Evolutionary conservation across 495 filamentous ascomycete genomes (phyloP), one percentile per base, ranked within the genome.

Genomic region (Haplographium delicatum): DNA sequence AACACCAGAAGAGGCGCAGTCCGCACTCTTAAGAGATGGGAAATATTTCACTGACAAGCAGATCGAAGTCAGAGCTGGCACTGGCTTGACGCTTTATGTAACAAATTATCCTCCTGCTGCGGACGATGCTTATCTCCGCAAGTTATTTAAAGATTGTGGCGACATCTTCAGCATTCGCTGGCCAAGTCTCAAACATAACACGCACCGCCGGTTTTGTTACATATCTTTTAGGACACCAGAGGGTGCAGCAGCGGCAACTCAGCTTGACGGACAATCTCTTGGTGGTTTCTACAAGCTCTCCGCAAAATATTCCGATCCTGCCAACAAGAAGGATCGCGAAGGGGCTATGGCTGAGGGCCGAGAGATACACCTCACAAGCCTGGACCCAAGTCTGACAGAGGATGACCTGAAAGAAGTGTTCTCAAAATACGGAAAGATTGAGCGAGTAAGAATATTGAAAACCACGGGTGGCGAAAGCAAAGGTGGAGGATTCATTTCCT

Each of bases 181-280:
- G 62, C 93, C 93, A 5, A 93, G 86, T 33, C 79, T 98, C 38
- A 91, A 91, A 65, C 89, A 74, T 62, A 87, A 96, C 57, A 86
- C 84, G 5, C 81, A 84, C 58, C 86, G 93, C 25, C 83, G 91
- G 4, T 98, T 98, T 68, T 95, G 89, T 66, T 98, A 98, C 62
- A 74, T 96, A 6, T 86, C 94, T 38, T 96, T 96, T 65, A 73
- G 81, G 31, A 80, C 79, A 27, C 63, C 79, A 2, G 72, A 70
- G 4, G 74, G 78, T 19, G 86, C 89, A 1, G 72, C 76, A 18
- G 74, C 74, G 25, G 88, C 89, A 2, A 85, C 81, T 1, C 67
- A 78, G 24, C 69, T 95, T 28, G 74, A 96, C 62, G 84, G 85
- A 5, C 82, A 76, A 48, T 62, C 75, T 9, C 60, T 89, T 3